These are phyloP conservation scores for Monosporozyma servazzii DNA, from an alignment of 805 yeast species.

Conservation along the genomic window DNA sequence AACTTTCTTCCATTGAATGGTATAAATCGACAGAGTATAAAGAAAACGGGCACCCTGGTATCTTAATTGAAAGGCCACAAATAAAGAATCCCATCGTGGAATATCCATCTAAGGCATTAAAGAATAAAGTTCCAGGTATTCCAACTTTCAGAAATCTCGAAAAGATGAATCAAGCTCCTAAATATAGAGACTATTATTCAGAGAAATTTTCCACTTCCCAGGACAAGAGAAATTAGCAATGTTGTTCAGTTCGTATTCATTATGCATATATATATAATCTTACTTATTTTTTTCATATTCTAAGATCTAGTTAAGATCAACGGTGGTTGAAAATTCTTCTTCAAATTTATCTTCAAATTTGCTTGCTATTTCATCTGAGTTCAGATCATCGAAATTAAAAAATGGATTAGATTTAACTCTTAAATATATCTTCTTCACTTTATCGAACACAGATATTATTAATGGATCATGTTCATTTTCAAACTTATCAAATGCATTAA, in stretches of 20 bases:
- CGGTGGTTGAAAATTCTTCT: background rate
- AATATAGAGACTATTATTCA: slow-evolving; percentile 9
- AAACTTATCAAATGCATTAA: slow-evolving; percentile 5
- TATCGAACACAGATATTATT: slow-evolving; percentile 12
- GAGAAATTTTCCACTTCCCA: background rate
- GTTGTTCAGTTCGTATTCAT: background rate
- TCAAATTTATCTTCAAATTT: slow-evolving; percentile 10
- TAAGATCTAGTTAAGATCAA: background rate
- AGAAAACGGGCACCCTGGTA: slow-evolving; percentile 32
- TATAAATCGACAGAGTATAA: slow-evolving; percentile 18
- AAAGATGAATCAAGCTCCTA: slow-evolving; percentile 43
- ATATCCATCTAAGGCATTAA: slow-evolving; percentile 13
- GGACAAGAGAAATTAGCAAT: background rate
- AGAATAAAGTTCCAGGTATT: slow-evolving; percentile 25
- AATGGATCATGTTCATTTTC: slow-evolving; percentile 1
- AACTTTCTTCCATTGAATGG: slow-evolving; percentile 12
- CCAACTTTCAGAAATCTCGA: slow-evolving; percentile 61
- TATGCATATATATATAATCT: background rate
- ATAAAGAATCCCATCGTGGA: slow-evolving; percentile 32
- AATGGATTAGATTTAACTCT: slow-evolving; percentile 25
- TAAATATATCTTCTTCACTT: slow-evolving; percentile 19
- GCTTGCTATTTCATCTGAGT: slow-evolving; percentile 9
- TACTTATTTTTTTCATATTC: background rate
- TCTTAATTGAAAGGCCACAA: slow-evolving; percentile 35
- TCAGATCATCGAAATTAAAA: slow-evolving; percentile 4